phyloP scores from a whole-genome alignment of 108 stramenopile genomes.

The Licmophora abbreviata region DNA sequence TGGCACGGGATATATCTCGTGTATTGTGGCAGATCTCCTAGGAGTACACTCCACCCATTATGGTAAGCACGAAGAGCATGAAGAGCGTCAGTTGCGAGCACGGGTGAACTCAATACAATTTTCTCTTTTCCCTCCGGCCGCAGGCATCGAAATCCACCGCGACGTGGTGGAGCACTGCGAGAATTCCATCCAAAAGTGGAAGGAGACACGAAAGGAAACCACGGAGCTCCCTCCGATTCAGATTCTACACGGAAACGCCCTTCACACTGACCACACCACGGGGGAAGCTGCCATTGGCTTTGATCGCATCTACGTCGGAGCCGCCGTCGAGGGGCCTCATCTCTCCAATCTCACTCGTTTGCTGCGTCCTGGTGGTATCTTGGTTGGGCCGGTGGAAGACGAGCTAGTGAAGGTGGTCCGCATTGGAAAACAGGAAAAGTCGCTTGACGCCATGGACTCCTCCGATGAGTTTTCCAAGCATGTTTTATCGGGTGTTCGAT shows the following conservation, averaged over 20 bases:
- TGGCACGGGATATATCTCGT: conserved; percentile 84
- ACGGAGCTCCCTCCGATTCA: conserved; percentile 32
- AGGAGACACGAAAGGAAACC: conserved; percentile 6
- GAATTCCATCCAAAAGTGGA: conserved; percentile 55
- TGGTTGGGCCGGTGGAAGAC: conserved; percentile 82
- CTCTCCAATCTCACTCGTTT: conserved; percentile 50
- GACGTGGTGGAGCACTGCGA: conserved; percentile 73
- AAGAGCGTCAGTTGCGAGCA: no score
- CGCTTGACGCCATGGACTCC: conserved; percentile 10
- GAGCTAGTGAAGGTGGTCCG: conserved; percentile 75
- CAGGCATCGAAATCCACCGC: conserved; percentile 65
- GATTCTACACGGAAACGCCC: conserved; percentile 70
- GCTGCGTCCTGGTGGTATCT: conserved; percentile 72
- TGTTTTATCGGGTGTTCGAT: conserved; percentile 66
- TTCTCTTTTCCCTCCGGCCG: neutral
- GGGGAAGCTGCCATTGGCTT: conserved; percentile 72
- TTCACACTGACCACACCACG: conserved; percentile 30
- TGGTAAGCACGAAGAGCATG: conserved; percentile 40
- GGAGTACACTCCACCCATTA: conserved; percentile 61
- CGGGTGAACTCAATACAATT: neutral
- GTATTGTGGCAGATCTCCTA: conserved; percentile 68
- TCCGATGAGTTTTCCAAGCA: conserved; percentile 33
- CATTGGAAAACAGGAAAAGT: conserved; percentile 12
- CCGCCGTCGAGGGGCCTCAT: conserved; percentile 43
- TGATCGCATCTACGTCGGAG: conserved; percentile 86